A percentile compares a stretch with the other conserved stretches of the same genome.
These are phyloP conservation scores for Candida sanyaensis DNA, from an alignment of 1,139 yeast species.

Conservation along the genomic window DNA sequence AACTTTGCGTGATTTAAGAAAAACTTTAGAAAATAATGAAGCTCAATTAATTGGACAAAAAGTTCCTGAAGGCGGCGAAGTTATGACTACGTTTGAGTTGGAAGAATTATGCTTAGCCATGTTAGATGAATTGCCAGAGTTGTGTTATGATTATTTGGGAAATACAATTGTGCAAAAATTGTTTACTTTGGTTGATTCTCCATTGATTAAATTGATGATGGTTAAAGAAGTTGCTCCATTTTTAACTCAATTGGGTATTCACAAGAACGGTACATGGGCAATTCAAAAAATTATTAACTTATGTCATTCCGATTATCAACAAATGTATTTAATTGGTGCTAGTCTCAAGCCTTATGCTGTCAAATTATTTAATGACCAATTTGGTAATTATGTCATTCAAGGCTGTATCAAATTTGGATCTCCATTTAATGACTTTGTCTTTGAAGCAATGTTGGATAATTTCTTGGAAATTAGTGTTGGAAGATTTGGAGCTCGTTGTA, in stretches of 20 bases:
- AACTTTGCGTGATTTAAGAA: constrained; percentile 62
- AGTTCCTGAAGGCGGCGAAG: constrained; percentile 6
- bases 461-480: constrained; percentile 85
- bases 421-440: constrained; percentile 87
- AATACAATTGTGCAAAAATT: constrained; percentile 94
- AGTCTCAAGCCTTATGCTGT: constrained; percentile 82
- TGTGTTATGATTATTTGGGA: constrained; percentile 91
- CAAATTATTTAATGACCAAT: constrained; percentile 89
- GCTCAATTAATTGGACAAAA: constrained; percentile 13
- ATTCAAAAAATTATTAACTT: constrained; percentile 91
- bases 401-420: constrained; percentile 88
- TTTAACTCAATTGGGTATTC: constrained; percentile 90
- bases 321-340: constrained; percentile 66
- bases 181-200: constrained; percentile 67
- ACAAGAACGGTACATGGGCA: constrained; percentile 99
- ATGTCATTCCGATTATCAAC: constrained; percentile 61
- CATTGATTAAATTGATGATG: constrained; percentile 77
- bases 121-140: constrained; percentile 87
- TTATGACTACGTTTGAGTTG: constrained; percentile 53
- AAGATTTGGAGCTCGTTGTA: constrained; percentile 93
- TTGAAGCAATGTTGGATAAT: constrained; percentile 78
- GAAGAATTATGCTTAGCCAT: constrained; percentile 84
- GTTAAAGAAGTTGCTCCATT: constrained; percentile 76
- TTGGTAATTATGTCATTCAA: constrained; percentile 94
- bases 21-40: constrained; percentile 50